A percentile compares a stretch with the other conserved stretches of the same genome.
phyloP scores from a whole-genome alignment of 78 protist genomes.

The Emiliania huxleyi region DNA sequence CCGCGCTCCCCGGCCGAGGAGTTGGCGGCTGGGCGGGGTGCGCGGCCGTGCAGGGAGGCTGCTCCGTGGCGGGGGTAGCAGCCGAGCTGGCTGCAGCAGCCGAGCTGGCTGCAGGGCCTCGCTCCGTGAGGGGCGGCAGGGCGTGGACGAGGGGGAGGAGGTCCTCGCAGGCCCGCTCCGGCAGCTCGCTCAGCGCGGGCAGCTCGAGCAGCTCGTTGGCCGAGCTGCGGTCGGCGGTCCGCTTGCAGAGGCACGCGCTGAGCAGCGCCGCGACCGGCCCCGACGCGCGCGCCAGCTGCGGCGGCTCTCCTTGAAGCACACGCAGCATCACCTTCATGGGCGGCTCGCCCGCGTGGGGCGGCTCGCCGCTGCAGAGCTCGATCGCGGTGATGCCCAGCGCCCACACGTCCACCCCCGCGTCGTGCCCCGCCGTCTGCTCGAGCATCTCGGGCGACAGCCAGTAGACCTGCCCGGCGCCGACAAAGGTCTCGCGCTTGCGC shows the following conservation, averaged over 20 bases:
- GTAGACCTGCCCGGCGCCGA: background rate
- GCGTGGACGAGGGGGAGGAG: background rate
- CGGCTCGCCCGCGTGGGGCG: background rate
- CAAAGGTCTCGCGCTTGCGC: background rate
- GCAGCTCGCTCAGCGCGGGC: background rate
- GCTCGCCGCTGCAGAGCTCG: background rate
- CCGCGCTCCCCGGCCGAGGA: background rate
- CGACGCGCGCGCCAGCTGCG: background rate
- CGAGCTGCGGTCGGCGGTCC: background rate
- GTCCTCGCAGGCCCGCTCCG: background rate
- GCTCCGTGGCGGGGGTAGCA: too few species aligned
- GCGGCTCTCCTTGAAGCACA: background rate
- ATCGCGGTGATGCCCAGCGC: background rate
- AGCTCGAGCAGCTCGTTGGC: background rate
- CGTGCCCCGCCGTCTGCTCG: background rate
- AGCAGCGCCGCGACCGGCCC: background rate
- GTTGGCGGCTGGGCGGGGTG: too few species aligned
- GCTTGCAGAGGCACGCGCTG: background rate
- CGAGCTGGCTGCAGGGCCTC: background rate
- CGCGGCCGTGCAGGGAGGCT: too few species aligned
- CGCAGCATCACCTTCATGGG: background rate
- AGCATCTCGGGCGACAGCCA: background rate
- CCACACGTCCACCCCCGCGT: background rate
- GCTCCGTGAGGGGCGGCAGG: background rate
- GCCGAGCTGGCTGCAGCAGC: too few species aligned